These are phyloP conservation scores for Naematelia encephala DNA, from an alignment of 768 basidiomycete species.

Conservation along the genomic window DNA sequence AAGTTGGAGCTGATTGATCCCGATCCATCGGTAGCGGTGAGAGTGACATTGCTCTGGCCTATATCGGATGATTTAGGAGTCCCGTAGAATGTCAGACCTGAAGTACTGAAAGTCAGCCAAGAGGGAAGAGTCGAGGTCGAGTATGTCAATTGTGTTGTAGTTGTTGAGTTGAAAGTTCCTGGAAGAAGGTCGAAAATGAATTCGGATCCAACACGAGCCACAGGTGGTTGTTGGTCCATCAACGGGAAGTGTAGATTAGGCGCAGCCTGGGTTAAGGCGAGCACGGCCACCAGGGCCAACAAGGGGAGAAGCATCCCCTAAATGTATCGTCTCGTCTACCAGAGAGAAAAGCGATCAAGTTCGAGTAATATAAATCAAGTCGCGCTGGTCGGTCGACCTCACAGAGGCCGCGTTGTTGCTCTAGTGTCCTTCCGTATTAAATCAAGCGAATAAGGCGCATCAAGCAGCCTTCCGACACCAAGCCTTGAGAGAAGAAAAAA, in stretches of 20 bases:
- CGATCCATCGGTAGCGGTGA: conserved; percentile 58
- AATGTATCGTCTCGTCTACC: too few relatives aligned
- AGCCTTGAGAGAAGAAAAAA: background rate
- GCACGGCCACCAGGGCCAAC: conserved; percentile 21
- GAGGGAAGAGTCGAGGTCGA: conserved; percentile 61
- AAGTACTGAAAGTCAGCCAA: conserved; percentile 74
- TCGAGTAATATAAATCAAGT: too few relatives aligned
- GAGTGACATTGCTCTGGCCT: conserved; percentile 61
- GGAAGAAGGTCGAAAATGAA: conserved; percentile 71
- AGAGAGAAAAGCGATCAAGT: background rate
- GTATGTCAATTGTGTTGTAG: conserved; percentile 55
- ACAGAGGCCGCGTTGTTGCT: background rate
- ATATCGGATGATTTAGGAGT: conserved; percentile 64
- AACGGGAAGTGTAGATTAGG: conserved; percentile 59
- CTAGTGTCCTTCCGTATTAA: background rate
- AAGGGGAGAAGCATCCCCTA: conserved; percentile 17
- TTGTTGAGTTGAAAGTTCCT: conserved; percentile 59
- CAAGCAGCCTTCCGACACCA: background rate
- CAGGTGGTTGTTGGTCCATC: conserved; percentile 68
- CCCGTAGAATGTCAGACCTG: conserved; percentile 64
- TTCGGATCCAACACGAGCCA: conserved; percentile 64
- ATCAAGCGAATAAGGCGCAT: background rate
- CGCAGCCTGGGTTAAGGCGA: conserved; percentile 22
- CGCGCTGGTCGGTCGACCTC: background rate
- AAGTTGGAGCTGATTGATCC: conserved; percentile 50